These are phyloP conservation scores for Epichloe gansuensis DNA, from an alignment of 2,329 filamentous ascomycete species.

Conservation along the genomic window DNA sequence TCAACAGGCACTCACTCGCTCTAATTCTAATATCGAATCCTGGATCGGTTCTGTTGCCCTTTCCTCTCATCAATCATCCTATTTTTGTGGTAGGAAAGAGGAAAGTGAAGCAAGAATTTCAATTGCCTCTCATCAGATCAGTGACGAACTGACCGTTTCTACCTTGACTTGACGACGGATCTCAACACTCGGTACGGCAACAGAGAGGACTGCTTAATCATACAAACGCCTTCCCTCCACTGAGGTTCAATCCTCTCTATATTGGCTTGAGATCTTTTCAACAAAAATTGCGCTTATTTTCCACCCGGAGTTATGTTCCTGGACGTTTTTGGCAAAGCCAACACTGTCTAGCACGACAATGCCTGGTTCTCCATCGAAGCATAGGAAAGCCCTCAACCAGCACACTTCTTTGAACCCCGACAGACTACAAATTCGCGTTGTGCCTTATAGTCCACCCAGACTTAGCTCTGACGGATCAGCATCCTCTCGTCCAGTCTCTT, in stretches of 20 bases:
- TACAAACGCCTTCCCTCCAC: not conserved
- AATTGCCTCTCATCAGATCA: too few species aligned
- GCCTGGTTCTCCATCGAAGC: not conserved
- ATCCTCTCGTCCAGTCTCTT: constrained; percentile 14
- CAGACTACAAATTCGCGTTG: constrained; percentile 23
- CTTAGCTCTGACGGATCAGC: constrained; percentile 19
- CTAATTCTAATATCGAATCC: too few species aligned
- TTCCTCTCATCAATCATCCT: too few species aligned
- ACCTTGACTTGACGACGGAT: not conserved
- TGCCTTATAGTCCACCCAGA: constrained; percentile 26
- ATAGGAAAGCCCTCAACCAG: not conserved
- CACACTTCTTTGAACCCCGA: constrained; percentile 8
- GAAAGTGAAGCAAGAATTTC: too few species aligned
- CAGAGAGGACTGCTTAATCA: not conserved
- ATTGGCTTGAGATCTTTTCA: not conserved
- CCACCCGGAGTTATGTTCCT: constrained; percentile 1
- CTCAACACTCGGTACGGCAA: not conserved
- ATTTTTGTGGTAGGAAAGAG: too few species aligned
- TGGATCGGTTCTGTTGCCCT: too few species aligned
- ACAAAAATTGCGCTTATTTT: not conserved
- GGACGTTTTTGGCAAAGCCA: not conserved
- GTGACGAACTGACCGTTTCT: too few species aligned
- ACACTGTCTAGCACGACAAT: constrained; percentile 3
- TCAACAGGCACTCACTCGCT: not conserved
- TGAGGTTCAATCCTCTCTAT: not conserved